These are phyloP conservation scores for Amyloporia xantha DNA, from an alignment of 768 basidiomycete species.

Conservation along the genomic window DNA sequence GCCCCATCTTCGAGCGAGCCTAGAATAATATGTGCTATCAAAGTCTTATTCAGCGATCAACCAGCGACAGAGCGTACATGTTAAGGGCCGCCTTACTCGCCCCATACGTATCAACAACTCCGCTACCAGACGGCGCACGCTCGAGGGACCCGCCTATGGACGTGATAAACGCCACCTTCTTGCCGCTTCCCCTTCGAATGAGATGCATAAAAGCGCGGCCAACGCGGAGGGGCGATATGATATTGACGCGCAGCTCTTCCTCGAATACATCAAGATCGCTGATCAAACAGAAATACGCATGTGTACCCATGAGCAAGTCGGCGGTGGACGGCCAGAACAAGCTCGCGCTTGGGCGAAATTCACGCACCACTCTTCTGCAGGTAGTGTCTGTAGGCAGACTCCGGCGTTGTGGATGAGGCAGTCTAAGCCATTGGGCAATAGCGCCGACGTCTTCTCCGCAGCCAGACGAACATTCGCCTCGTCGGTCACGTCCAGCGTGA, in stretches of 20 bases:
- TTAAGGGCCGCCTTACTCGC: constrained; percentile 13
- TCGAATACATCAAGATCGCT: constrained; percentile 1
- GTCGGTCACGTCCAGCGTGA: neutral
- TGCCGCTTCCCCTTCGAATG: constrained; percentile 3
- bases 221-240: constrained; percentile 3
- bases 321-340: neutral
- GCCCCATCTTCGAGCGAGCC: constrained; percentile 1
- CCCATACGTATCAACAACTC: constrained; percentile 4
- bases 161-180: constrained; percentile 10
- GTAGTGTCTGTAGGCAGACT: neutral
- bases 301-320: no score
- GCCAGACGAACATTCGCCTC: neutral
- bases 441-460: neutral
- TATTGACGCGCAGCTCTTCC: constrained; percentile 5
- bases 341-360: no score
- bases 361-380: neutral
- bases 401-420: constrained; percentile 1
- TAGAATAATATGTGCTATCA: neutral
- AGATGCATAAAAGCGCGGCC: constrained; percentile 4
- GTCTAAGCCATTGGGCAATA: neutral
- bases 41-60: no score
- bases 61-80: constrained; percentile 6
- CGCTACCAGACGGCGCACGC: neutral
- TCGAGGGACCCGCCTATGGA: constrained; percentile 4
- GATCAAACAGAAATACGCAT: neutral